Percentiles rank a stretch among this genome's conserved stretches.
Evolutionary conservation across 306 rosid species (phyloP).

Genomic region (Boehmeria nivea): DNA sequence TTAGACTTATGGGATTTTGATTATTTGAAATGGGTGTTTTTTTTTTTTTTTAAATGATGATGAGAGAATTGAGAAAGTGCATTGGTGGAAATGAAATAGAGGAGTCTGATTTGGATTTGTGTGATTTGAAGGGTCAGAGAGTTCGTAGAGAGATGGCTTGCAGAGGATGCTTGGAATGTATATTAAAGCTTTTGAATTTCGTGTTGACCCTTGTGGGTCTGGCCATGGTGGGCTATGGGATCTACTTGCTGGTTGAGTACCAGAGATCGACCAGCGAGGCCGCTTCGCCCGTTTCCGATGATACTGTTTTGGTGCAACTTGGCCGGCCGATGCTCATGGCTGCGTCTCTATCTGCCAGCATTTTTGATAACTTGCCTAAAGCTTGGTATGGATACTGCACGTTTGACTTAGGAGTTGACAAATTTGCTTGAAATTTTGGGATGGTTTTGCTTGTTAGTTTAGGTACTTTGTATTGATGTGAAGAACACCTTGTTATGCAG

Average conservation of each 20-base stretch:
- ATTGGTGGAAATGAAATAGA: no score
- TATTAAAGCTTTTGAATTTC: constrained; percentile 86
- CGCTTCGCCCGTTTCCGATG: constrained; percentile 32
- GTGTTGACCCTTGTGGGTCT: constrained; percentile 67
- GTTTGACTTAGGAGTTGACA: constrained; percentile 8
- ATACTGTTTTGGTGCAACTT: constrained; percentile 44
- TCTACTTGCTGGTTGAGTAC: constrained; percentile 71
- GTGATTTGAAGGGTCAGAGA: constrained; percentile 29
- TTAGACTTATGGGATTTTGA: constrained; percentile 9
- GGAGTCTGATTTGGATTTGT: constrained; percentile 24
- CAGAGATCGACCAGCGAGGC: constrained; percentile 29
- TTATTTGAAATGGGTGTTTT: constrained; percentile 28
- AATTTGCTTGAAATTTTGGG: neutral
- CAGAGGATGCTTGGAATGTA: constrained; percentile 82
- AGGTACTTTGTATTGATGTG: neutral
- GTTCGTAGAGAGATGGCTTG: constrained; percentile 62
- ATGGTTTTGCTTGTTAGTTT: neutral
- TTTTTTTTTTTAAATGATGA: constrained; percentile 29
- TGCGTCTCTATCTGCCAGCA: constrained; percentile 41
- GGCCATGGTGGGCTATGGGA: constrained; percentile 85
- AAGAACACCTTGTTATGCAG: no score
- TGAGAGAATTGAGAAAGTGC: constrained; percentile 16
- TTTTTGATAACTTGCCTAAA: constrained; percentile 57
- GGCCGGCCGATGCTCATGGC: constrained; percentile 81
- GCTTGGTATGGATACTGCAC: constrained; percentile 94